Conservation (phyloP, 2,329 filamentous ascomycete species). For the Lasiodiplodia gonubiensis region DNA sequence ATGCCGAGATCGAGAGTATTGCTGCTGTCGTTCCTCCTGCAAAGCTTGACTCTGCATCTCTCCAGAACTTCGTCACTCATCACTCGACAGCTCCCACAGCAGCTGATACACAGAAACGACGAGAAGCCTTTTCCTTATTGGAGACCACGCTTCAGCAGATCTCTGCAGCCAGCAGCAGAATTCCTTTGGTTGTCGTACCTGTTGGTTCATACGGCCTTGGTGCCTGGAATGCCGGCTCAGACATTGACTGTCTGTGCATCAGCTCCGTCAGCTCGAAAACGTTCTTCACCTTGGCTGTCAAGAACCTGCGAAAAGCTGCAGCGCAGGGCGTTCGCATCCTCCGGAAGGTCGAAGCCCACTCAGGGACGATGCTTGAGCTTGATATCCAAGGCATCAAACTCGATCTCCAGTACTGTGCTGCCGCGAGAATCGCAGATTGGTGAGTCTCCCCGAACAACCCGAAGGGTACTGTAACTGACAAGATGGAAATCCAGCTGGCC, state of each 20-base stretch:
- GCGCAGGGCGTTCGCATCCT: slow-evolving; percentile 56
- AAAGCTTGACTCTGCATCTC: slow-evolving; percentile 35
- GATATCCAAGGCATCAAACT: slow-evolving; percentile 63
- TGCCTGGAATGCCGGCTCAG: slow-evolving; percentile 65
- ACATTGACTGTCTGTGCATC: slow-evolving; percentile 70
- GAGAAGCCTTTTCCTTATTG: slow-evolving; percentile 55
- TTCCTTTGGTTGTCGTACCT: slow-evolving; percentile 60
- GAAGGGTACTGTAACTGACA: background rate
- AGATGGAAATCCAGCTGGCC: slow-evolving; percentile 41
- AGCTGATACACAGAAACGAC: slow-evolving; percentile 51
- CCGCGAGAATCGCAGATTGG: slow-evolving; percentile 60
- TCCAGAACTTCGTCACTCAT: slow-evolving; percentile 49
- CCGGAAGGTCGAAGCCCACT: slow-evolving; percentile 63
- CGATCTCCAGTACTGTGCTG: slow-evolving; percentile 71
- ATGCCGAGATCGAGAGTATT: background rate
- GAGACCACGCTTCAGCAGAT: slow-evolving; percentile 50
- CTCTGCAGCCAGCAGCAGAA: slow-evolving; percentile 31
- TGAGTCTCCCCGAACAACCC: slow-evolving; percentile 32
- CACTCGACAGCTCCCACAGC: slow-evolving; percentile 55
- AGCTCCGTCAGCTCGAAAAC: slow-evolving; percentile 65
- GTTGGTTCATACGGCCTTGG: slow-evolving; percentile 71
- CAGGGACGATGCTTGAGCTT: slow-evolving; percentile 69
- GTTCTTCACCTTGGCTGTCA: slow-evolving; percentile 65
- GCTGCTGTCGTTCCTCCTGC: background rate
- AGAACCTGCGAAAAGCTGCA: slow-evolving; percentile 59